Evolutionary conservation across 2,329 filamentous ascomycete genomes (phyloP).

Genomic region (Colletotrichum orbiculare): DNA sequence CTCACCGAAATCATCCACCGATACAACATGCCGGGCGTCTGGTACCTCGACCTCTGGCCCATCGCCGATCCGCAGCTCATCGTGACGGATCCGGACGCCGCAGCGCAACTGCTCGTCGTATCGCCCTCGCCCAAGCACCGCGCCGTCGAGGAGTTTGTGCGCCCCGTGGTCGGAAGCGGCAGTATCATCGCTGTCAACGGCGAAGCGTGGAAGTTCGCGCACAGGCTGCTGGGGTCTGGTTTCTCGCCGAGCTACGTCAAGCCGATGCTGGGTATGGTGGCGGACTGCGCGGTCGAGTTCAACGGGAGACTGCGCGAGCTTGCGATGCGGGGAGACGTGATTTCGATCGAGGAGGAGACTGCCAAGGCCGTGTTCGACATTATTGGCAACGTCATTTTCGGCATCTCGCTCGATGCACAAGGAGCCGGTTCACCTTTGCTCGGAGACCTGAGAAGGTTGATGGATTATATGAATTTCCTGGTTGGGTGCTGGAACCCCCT

Average conservation of each 20-base stretch:
- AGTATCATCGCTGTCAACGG: constrained; percentile 41
- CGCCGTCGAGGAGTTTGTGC: constrained; percentile 35
- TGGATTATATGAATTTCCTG: constrained; percentile 19
- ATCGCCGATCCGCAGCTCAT: constrained; percentile 41
- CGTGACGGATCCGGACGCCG: constrained; percentile 40
- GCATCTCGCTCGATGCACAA: constrained; percentile 37
- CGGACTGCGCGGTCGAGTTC: constrained; percentile 40
- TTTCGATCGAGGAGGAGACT: constrained; percentile 38
- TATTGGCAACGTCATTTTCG: constrained; percentile 39
- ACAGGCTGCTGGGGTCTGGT: constrained; percentile 43
- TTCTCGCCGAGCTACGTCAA: constrained; percentile 41
- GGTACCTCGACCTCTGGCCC: constrained; percentile 46
- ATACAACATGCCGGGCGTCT: constrained; percentile 43
- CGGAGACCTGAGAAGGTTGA: constrained; percentile 28
- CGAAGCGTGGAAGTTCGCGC: constrained; percentile 43
- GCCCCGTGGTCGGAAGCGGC: constrained; percentile 38
- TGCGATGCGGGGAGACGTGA: constrained; percentile 26
- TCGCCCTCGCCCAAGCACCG: constrained; percentile 37
- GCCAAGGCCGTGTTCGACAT: constrained; percentile 41
- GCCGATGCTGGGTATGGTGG: constrained; percentile 39
- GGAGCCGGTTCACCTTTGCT: constrained; percentile 32
- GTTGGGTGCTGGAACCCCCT: constrained; percentile 9
- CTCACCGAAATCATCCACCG: constrained; percentile 39
- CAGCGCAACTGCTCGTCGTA: constrained; percentile 39
- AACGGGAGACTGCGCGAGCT: constrained; percentile 31